Conservation (phyloP, 331 rosid genomes). For the Ulmus americana region DNA sequence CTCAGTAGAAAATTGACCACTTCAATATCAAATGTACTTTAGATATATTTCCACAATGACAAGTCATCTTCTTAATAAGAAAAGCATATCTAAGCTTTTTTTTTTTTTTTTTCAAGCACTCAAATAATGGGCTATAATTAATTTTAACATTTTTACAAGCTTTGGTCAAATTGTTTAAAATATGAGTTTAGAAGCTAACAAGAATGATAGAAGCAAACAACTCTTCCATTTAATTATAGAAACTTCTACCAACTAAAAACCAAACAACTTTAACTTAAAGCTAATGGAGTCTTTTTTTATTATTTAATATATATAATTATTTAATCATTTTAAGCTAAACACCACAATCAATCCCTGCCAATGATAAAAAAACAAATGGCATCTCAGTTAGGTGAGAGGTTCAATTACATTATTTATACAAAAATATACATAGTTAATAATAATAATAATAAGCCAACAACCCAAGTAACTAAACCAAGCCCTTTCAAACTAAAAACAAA, state of each 20-base stretch:
- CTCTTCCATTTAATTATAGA: background rate
- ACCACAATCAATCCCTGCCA: background rate
- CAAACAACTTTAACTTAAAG: too few relatives aligned
- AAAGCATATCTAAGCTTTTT: background rate
- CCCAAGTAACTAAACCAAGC: background rate
- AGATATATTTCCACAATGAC: background rate
- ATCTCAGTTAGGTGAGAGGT: conserved; percentile 1
- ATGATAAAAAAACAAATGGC: background rate
- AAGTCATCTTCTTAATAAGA: background rate
- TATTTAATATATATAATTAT: background rate
- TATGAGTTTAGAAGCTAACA: background rate
- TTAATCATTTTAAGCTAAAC: background rate
- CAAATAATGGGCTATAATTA: background rate
- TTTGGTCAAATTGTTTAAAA: background rate
- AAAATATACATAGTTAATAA: background rate
- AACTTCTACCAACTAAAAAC: conserved; percentile 4
- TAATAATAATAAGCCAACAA: background rate
- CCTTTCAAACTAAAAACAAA: too few relatives aligned
- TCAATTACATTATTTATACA: background rate
- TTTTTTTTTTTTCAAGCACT: background rate
- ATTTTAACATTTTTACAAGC: background rate
- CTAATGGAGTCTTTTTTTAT: background rate
- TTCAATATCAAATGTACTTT: conserved; percentile 11
- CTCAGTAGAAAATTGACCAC: conserved; percentile 16
- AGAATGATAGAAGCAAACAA: background rate